These are phyloP conservation scores for Dendrobium chrysotoxum DNA, from an alignment of 106 monocot species.

Conservation along the genomic window DNA sequence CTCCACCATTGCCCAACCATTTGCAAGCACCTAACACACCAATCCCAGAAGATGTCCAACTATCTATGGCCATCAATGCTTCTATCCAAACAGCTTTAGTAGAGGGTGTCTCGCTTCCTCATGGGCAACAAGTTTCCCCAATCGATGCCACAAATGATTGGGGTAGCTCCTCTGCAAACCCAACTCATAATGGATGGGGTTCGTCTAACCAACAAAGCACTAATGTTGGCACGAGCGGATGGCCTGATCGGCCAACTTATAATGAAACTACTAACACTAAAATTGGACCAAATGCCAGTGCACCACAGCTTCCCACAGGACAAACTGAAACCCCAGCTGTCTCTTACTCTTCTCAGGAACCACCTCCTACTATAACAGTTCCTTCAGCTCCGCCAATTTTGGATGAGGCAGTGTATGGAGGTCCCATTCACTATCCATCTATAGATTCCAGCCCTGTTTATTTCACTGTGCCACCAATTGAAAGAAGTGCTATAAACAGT, in stretches of 20 bases:
- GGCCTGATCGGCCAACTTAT: conserved; percentile 4
- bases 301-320: conserved; percentile 5
- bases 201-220: neutral
- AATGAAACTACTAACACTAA: neutral
- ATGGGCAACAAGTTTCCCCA: conserved; percentile 2
- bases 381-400: conserved; percentile 53
- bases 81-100: conserved; percentile 70
- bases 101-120: conserved; percentile 44
- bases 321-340: neutral
- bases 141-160: conserved; percentile 27
- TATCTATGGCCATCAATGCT: conserved; percentile 74
- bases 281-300: conserved; percentile 17
- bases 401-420: conserved; percentile 18
- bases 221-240: conserved; percentile 10
- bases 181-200: conserved; percentile 36
- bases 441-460: conserved; percentile 41
- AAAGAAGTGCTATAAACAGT: neutral
- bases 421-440: conserved; percentile 41
- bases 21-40: conserved; percentile 4
- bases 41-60: conserved; percentile 45
- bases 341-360: conserved; percentile 10
- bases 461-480: conserved; percentile 9
- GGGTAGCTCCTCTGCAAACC: conserved; percentile 20
- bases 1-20: conserved; percentile 6
- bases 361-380: conserved; percentile 12